Percentiles rank a stretch among this genome's conserved stretches.
Conservation (phyloP, 805 yeast species). For the Metschnikowia shivogae region DNA sequence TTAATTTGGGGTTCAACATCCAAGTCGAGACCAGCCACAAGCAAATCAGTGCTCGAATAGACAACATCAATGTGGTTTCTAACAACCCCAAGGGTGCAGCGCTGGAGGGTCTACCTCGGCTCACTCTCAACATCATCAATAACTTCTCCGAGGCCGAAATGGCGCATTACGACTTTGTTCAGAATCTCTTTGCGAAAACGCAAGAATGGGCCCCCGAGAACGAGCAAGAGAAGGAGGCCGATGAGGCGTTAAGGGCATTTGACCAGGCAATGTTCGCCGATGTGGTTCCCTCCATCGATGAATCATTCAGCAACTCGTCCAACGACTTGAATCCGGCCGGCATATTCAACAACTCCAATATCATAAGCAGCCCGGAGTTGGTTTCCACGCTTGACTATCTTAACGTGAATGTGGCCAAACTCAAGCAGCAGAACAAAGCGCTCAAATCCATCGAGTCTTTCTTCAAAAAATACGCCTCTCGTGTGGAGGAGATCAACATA, state of each 20-base stretch:
- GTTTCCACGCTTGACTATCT: constrained; percentile 54
- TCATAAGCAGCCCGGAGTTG: constrained; percentile 52
- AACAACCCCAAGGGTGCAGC: constrained; percentile 19
- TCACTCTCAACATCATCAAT: constrained; percentile 13
- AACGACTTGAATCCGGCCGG: constrained; percentile 47
- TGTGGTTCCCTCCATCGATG: constrained; percentile 47
- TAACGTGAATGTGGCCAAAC: constrained; percentile 51
- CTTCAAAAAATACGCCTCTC: constrained; percentile 43
- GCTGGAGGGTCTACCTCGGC: constrained; percentile 11
- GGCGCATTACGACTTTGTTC: constrained; percentile 35
- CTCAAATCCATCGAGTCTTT: constrained; percentile 53
- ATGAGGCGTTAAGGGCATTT: constrained; percentile 27
- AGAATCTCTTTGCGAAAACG: constrained; percentile 23
- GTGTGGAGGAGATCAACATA: constrained; percentile 12
- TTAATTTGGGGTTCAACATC: constrained; percentile 93
- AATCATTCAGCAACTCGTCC: constrained; percentile 32
- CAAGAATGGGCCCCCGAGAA: constrained; percentile 8
- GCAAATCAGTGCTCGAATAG: constrained; percentile 81
- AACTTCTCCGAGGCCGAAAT: constrained; percentile 26
- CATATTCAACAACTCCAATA: constrained; percentile 54
- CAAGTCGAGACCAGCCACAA: constrained; percentile 66
- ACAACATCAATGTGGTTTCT: constrained; percentile 59
- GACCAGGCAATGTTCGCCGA: constrained; percentile 64
- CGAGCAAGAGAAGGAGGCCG: constrained; percentile 1
- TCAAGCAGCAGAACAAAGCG: constrained; percentile 56